Evolutionary conservation across 305 asterid genomes (phyloP), one percentile per base, ranked within the genome.

Genomic region (Ajuga reptans): DNA sequence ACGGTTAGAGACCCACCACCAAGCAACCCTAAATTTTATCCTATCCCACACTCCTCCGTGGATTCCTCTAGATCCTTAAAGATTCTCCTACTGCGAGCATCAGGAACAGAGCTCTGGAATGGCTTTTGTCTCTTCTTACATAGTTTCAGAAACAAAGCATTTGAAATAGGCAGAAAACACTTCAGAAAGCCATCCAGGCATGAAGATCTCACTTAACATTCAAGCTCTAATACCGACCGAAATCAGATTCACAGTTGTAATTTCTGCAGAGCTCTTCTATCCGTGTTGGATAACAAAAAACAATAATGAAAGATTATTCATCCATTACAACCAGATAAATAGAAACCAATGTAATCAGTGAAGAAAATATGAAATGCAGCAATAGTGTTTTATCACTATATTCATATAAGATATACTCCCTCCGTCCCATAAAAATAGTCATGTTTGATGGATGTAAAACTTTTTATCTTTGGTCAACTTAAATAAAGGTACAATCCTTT

Each of bases 341-440:
- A 46, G 64, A 62, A 66, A 71, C 68, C 33, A 34, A 50, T 6
- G 53, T 29, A 54, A 78, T 24, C 56, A 64, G 50, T 47, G 17
- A 58, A 31, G 52, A 7, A 52, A 74, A 55, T 58, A 69, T 71
- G 46, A 55, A 34, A 9, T 14, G 7, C 51, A 39, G 29, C 53
- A 49, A n/a, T n/a, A 21, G 27, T 21, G 27, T 21, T 21, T 21
- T 21, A 21, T 21, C 27, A 21, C 57, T 34, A 66, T 66, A 18
- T 53, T 51, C 72, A 33, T 46, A 50, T 3, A 63, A 24, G 55
- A 68, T 36, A 18, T 34, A 41, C n/a, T n/a, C n/a, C n/a, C n/a
- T n/a, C n/a, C n/a, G n/a, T n/a, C n/a, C n/a, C n/a, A n/a, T n/a
- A n/a, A n/a, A n/a, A n/a, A n/a, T n/a, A n/a, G n/a, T n/a, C n/a